Evolutionary conservation across 352 stramenopile species (phyloP).

Genomic region (Phytophthora aleatoria): DNA sequence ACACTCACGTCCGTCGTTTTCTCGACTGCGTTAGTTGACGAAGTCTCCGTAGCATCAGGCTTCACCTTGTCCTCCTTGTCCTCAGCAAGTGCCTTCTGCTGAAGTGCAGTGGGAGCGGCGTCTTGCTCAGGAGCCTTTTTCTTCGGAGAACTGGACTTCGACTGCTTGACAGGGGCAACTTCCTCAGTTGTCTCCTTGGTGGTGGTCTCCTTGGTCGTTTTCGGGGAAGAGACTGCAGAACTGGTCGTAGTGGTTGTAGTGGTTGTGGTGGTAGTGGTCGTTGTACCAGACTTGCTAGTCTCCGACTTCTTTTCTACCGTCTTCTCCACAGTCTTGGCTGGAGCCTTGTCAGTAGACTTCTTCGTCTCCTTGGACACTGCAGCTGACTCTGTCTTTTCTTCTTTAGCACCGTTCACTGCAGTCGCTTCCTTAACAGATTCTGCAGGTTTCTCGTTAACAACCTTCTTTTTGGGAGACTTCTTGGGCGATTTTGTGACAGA

Average conservation of each 20-base stretch:
- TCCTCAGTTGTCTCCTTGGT: constrained; percentile 23
- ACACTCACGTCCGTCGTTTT: constrained; percentile 45
- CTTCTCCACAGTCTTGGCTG: constrained; percentile 14
- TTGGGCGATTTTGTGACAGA: constrained; percentile 24
- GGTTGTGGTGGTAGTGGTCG: constrained; percentile 25
- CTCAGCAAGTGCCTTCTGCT: constrained; percentile 24
- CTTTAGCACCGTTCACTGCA: constrained; percentile 18
- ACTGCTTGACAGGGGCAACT: constrained; percentile 12
- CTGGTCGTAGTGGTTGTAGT: constrained; percentile 25
- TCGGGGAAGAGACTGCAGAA: constrained; percentile 24
- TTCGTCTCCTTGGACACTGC: constrained; percentile 6
- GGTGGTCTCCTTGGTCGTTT: constrained; percentile 6
- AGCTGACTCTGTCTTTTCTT: constrained; percentile 1
- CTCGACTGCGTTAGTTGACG: constrained; percentile 16
- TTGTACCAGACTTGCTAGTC: constrained; percentile 18
- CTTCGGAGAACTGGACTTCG: constrained; percentile 26
- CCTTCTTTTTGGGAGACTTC: constrained; percentile 28
- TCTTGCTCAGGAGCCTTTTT: constrained; percentile 25
- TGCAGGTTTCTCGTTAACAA: constrained; percentile 11
- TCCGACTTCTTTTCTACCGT: constrained; percentile 29
- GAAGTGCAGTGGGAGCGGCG: constrained; percentile 7
- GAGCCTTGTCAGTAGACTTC: constrained; percentile 2
- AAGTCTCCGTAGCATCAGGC: constrained; percentile 11
- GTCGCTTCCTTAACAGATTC: constrained; percentile 9
- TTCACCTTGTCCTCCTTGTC: constrained; percentile 24